Base-by-base conservation (phyloP, 2,329 filamentous ascomycete genomes). In the Penicillium vulpinum region DNA sequence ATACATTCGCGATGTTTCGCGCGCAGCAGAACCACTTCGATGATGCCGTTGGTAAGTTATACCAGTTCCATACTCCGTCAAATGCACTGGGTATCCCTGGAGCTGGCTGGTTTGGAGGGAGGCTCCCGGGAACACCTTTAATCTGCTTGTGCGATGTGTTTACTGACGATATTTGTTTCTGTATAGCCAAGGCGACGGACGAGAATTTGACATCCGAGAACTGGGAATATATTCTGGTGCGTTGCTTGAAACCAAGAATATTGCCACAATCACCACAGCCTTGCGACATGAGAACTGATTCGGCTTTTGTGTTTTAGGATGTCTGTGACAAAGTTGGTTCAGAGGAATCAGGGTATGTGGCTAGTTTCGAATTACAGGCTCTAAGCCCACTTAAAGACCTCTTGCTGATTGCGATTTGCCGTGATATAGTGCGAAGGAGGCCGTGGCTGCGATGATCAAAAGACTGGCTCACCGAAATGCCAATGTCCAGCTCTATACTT, bases 161-260 rank as follows among this genome's bases (percentile, higher is more conserved):
- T 53, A 63, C 67, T 76, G 59, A 75, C 62, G 66, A 31, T 66
- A 55, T 51, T 57, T 60, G 40, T 47, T 40, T 33, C 18, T 50
- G 18, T 67, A 65, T 69, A 88, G 87, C 85, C 70, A 89, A 89
- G 78, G 92, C 94, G 71, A 99, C 94, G 55, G 94, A 99, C 77
- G 94, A 99, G 83, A 99, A 97, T 77, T 85, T 97, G 68, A 97
- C 92, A 22, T 89, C 88, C 29, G 85, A 95, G 76, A 89, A 89
- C 73, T 90, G 87, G 87, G 87, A 89, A 72, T 87, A 81, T 64
- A 88, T 88, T 65, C 78, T 88, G 67, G 82, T 84, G 78, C 62
- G 77, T 57, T 18, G 18, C 9, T n/a, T 16, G 16, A 16, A 45
- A 21, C 7, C 18, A 49, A n/a, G n/a, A 8, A 49, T 24, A 46